Evolutionary conservation across 441 rosid genomes (phyloP), one percentile per base, ranked within the genome.

Genomic region (Corymbia calophylla): DNA sequence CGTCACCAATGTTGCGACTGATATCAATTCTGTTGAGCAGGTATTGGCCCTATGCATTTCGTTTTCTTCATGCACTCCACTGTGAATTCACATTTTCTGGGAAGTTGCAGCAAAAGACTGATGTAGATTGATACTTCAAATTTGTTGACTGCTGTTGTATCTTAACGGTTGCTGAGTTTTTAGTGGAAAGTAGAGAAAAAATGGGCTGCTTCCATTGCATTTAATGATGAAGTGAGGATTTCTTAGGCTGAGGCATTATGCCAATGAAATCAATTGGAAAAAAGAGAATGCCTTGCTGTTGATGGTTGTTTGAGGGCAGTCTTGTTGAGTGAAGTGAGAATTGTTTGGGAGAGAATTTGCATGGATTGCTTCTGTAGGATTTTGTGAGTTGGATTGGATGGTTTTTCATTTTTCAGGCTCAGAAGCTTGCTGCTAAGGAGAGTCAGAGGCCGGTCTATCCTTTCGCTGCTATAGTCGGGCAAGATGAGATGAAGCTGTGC

Each of bases 401-500:
- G 62, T n/a, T 88, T 64, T 56, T 54, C 90, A 70, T 89, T 88
- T 89, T 92, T 86, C 92, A 95, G 97, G 94, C 91, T 64, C 93
- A 90, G 93, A 94, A 95, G 93, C 87, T 91, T 89, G 93, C 92
- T 55, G 87, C 93, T 62, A 96, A 95, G 92, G 98, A 97, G 86
- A 96, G 89, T 91, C 98, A 95, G 89, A 95, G 99, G 73, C 98
- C 99, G 0, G 99, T 96, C 17, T 98, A 94, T 93, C 99, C 99
- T 14, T 98, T 98, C 90, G 95, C 99, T 13, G 99, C 99, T 81
- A 96, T 97, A 85, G 99, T 97, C 54, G 99, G 99, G 90, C 98
- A 98, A 92, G 99, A 98, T 89, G 99, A 98, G 95, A 97, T 98
- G 99, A 98, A 97, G 89, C 89, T 98, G 19, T 98, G 99, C 89